Percentiles rank a stretch among this genome's conserved stretches.
These are phyloP conservation scores for Fonsecaea multimorphosa DNA, from an alignment of 2,329 filamentous ascomycete genomes.

Conservation along the genomic window DNA sequence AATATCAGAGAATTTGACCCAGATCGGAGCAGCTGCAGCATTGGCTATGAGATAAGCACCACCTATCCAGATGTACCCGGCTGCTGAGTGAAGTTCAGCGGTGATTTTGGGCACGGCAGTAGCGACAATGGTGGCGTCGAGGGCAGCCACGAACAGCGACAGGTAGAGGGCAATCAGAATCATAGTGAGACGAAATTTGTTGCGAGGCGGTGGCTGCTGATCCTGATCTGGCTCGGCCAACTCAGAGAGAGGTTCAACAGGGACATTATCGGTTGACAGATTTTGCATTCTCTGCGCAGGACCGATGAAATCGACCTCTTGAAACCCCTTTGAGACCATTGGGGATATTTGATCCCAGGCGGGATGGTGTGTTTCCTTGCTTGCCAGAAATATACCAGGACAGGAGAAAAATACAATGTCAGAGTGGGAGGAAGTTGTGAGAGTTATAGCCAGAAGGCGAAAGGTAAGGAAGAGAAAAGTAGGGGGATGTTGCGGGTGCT, in stretches of 20 bases:
- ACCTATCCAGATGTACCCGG: slow-evolving; percentile 80
- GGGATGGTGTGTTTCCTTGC: not conserved
- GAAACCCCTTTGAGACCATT: slow-evolving; percentile 3
- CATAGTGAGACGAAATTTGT: slow-evolving; percentile 35
- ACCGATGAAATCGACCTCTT: slow-evolving; percentile 24
- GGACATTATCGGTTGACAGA: slow-evolving; percentile 18
- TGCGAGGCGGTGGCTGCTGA: slow-evolving; percentile 38
- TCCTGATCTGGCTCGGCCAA: slow-evolving; percentile 42
- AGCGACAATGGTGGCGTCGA: slow-evolving; percentile 45
- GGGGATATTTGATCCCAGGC: not conserved
- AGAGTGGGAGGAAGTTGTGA: not conserved
- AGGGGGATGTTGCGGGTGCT: not conserved
- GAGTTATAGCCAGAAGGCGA: not conserved
- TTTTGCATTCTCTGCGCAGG: slow-evolving; percentile 8
- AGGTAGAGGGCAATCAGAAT: slow-evolving; percentile 40
- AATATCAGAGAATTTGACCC: slow-evolving; percentile 68
- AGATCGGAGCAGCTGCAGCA: slow-evolving; percentile 71
- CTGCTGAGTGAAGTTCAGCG: slow-evolving; percentile 63
- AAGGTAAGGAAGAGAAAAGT: not conserved
- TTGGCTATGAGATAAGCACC: slow-evolving; percentile 73
- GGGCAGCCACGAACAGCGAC: slow-evolving; percentile 41
- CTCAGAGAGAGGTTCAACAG: not conserved
- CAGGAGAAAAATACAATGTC: not conserved
- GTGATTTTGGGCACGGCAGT: slow-evolving; percentile 45
- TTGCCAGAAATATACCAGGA: not conserved